These are phyloP conservation scores for Boechera stricta DNA, from an alignment of 345 rosid species.

Conservation along the genomic window DNA sequence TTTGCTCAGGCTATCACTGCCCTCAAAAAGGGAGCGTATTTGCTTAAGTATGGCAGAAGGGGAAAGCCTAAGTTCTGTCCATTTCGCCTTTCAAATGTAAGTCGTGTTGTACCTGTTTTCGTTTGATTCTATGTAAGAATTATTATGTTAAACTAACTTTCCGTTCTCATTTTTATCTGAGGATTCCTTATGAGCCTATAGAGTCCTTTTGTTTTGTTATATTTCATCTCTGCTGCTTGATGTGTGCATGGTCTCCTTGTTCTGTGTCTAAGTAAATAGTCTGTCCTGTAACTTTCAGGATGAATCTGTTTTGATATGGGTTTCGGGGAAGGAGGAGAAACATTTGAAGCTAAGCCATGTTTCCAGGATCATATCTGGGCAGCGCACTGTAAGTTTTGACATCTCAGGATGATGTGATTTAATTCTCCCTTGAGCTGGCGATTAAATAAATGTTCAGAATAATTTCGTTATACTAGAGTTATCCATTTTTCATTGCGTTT, in stretches of 20 bases:
- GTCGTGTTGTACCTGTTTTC: conserved; percentile 27
- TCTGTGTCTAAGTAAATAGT: conserved; percentile 21
- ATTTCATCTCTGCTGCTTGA: conserved; percentile 16
- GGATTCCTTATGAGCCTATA: neutral
- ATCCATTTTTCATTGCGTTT: conserved; percentile 1
- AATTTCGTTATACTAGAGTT: neutral
- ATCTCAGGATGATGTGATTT: conserved; percentile 14
- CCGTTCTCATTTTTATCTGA: conserved; percentile 2
- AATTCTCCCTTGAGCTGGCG: conserved; percentile 8
- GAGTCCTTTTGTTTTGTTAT: conserved; percentile 18
- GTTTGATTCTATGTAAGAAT: neutral
- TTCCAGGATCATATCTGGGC: conserved; percentile 91
- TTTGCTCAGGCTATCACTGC: conserved; percentile 90
- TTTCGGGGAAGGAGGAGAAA: conserved; percentile 92
- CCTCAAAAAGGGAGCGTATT: conserved; percentile 88
- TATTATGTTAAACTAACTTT: neutral
- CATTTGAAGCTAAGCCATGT: conserved; percentile 88
- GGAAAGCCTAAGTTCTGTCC: conserved; percentile 99
- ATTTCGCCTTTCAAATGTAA: conserved; percentile 95
- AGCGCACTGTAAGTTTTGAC: conserved; percentile 86
- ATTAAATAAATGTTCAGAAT: conserved; percentile 7
- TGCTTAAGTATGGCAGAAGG: conserved; percentile 97
- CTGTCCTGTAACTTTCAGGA: conserved; percentile 60
- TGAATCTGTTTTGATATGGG: conserved; percentile 96
- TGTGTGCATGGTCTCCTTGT: conserved; percentile 7